A percentile compares a stretch with the other conserved stretches of the same genome.
These are phyloP conservation scores for Saccharomyces hybrid DNA, from an alignment of 1,139 yeast genomes.

Conservation along the genomic window DNA sequence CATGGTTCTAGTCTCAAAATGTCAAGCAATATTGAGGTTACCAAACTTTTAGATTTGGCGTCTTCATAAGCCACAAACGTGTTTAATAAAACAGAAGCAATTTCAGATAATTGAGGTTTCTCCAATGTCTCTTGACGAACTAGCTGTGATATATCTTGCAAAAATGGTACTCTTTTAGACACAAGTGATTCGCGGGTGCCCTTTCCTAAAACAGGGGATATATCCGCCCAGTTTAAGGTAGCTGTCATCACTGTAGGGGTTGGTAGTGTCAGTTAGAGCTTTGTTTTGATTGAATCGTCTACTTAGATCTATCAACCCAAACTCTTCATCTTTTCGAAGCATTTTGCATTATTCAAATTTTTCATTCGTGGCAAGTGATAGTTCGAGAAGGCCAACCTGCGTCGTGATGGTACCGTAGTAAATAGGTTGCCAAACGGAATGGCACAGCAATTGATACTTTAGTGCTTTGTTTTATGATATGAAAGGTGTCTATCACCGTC, in stretches of 20 bases:
- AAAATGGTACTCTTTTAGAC: conserved; percentile 18
- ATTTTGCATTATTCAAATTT: background rate
- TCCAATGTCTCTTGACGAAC: conserved; percentile 16
- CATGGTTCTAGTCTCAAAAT: conserved; percentile 33
- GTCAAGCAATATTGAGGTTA: conserved; percentile 35
- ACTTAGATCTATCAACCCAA: background rate
- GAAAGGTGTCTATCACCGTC: too few species aligned
- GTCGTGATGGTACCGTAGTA: background rate
- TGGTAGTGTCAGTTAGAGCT: background rate
- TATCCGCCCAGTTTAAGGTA: conserved; percentile 16
- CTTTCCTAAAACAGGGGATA: conserved; percentile 16
- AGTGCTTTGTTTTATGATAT: too few species aligned
- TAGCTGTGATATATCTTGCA: conserved; percentile 13
- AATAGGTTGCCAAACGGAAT: too few species aligned
- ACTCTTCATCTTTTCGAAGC: background rate
- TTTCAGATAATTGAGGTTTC: conserved; percentile 17
- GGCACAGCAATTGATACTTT: too few species aligned
- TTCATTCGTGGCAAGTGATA: background rate
- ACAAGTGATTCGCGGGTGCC: conserved; percentile 17
- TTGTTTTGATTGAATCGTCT: background rate
- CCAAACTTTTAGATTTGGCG: conserved; percentile 39
- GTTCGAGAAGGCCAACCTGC: background rate
- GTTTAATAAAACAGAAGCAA: conserved; percentile 32
- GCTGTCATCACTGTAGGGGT: background rate
- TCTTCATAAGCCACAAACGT: conserved; percentile 43